Evolutionary conservation across 78 protist genomes (phyloP), one percentile per base, ranked within the genome.

Genomic region (Chrysochromulina parva): DNA sequence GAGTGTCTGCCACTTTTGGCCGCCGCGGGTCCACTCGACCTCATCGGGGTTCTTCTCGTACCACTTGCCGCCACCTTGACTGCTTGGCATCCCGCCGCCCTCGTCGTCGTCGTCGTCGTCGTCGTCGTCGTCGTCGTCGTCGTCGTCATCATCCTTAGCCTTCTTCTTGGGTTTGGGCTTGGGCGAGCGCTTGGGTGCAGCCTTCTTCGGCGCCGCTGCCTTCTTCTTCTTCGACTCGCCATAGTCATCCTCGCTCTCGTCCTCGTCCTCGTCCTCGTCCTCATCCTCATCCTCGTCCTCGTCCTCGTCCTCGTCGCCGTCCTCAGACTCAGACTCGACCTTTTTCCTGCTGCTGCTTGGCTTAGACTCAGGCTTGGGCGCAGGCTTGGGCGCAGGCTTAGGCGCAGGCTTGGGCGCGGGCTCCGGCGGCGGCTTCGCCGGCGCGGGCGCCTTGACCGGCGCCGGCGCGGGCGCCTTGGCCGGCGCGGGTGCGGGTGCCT

Each of bases 21-120:
- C 90, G 54, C 76, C 90, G 4, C 58, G 57, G 71, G 69, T 88
- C 98, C 98, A 97, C 78, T 93, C 84, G 17, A 28, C 38, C 16
- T 28, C 86, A 47, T 62, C 52, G 9, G 38, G 38, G 38, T 53
- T 89, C 38, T 48, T 80, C 38, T 50, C 67, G 87, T 50, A 48
- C 86, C 86, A 78, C 38, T 62, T 6, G 50, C 24, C 82, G 52
- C 53, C 26, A 11, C 9, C 52, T 48, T 1, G 13, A 19, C 78
- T 5, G 53, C 78, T 58, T 38, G 38, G 38, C 38, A 17, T 5
- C 2, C 10, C 73, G 52, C 26, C 28, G 13, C 1, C 7, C 17
- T 20, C 53, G 78, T 22, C 22, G 20, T 1, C 16, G 38, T 26
- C 53, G 50, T n/a, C 78, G 53, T 6, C 22, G 2, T 38, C 53